Percentiles rank a stretch among this genome's conserved stretches.
Evolutionary conservation across 495 filamentous ascomycete genomes (phyloP).

Genomic region (Penicillium daleae): DNA sequence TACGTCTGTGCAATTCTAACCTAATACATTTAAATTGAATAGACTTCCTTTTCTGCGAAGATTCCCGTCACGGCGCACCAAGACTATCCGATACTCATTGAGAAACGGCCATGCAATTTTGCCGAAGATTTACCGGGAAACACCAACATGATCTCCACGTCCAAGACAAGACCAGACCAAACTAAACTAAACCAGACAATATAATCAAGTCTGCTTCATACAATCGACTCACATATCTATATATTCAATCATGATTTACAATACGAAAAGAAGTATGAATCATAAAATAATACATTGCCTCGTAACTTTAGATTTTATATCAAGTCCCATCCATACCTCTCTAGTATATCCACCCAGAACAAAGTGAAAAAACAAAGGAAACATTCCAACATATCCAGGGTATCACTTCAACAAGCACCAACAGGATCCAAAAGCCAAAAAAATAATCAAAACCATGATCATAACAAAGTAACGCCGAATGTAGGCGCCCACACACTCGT

Average conservation of each 20-base stretch:
- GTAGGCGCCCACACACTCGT: neutral
- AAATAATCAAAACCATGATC: no score
- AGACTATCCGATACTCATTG: neutral
- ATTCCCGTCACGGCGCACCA: neutral
- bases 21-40: neutral
- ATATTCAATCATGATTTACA: no score
- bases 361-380: constrained; percentile 7
- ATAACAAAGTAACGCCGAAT: no score
- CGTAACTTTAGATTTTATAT: constrained; percentile 17
- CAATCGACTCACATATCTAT: neutral
- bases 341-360: constrained; percentile 12
- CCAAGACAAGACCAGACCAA: neutral
- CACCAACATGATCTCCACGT: neutral
- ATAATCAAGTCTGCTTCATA: neutral
- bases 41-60: neutral
- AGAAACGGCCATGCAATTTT: neutral
- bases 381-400: constrained; percentile 20
- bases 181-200: neutral
- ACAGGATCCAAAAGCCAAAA: constrained; percentile 12
- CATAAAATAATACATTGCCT: constrained; percentile 24
- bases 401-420: constrained; percentile 25
- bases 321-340: constrained; percentile 3
- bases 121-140: neutral
- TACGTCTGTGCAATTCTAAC: neutral
- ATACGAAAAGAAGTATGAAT: neutral